Base-by-base conservation (phyloP, 2,329 filamentous ascomycete genomes). In the Trichoderma sp. region DNA sequence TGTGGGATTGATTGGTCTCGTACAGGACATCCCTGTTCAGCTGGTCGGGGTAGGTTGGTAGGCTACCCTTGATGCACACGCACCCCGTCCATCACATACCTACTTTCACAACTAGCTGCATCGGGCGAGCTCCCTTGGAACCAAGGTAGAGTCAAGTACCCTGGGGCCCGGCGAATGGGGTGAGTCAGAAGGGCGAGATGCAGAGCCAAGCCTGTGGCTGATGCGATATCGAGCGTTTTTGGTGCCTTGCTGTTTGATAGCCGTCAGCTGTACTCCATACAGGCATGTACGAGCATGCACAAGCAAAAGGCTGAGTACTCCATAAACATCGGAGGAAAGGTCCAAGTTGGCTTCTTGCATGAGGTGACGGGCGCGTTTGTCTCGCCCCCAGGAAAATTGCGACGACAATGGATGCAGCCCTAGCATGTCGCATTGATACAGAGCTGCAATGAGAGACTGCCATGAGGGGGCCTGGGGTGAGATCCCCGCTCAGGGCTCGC, bases 261-360 rank as follows among this genome's bases (percentile, higher is more conserved):
- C 65, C 65, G 53, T 72, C 60, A 71, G 60, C 74, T 45, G 56
- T 63, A 38, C 50, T 24, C 24, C 24, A 29, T 69, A 50, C 38
- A 21, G 38, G n/a, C 29, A 68, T 24, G 66, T 60, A 33, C 45
- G 35, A n/a, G 16, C 31, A 71, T 60, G 67, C 31, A 8, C 35
- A 60, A 24, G 60, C 50, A 24, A 29, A 65, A 65, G 29, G 60
- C 16, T 9, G 50, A 53, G 56, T 35, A 56, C 65, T 45, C 67
- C 53, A 71, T 62, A 56, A n/a, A 24, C 53, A 24, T 60, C 60
- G 74, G 74, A 67, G 64, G 62, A 71, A 67, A 35, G 60, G 62
- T 45, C 74, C 62, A 63, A 71, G 62, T 75, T 75, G 59, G 74
- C 60, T 45, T 33, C 67, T 72, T 75, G 74, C 74, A 72, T 71